Base-by-base conservation (phyloP, 2,329 filamentous ascomycete species). In the Epichloe coenophiala region DNA sequence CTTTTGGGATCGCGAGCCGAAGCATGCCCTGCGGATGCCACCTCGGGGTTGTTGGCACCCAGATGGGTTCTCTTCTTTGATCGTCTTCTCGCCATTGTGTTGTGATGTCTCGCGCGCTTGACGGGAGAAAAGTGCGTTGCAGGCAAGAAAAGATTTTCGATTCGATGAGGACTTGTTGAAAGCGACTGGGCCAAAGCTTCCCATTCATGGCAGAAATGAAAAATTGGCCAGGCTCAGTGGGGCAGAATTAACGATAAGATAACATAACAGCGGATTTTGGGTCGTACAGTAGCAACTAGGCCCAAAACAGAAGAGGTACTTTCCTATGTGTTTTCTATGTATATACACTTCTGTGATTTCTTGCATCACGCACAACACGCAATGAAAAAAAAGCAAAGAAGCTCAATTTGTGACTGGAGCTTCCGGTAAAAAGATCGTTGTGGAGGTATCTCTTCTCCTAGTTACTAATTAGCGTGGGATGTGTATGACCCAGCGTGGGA, bases 41-140 rank as follows among this genome's bases (percentile, higher is more conserved):
- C 67, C 59, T 78, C 78, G 48, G 78, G 77, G 58, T 79, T 79
- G 54, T 73, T 76, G 47, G 83, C 79, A 54, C 83, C 81, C 50
- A 83, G 68, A 68, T 95, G 89, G 54, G 90, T 95, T 65, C 88
- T 83, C 78, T 91, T 95, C 74, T 95, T 96, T 48, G 81, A 82
- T 62, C 88, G 76, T 70, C 78, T 77, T 66, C 83, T 84, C 37
- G 88, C 88, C 90, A 95, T 95, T 61, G 53, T 62, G 57, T 53
- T n/a, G 33, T 31, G 12, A 27, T 38, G 42, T 49, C 8, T 27
- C 3, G 23, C 19, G 13, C 17, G 27, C 27, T 31, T 31, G 2
- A 31, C 7, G 8, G 7, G 8, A 9, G 27, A 31, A 31, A 31
- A 31, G 27, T 43, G 7, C 33, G 17, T 44, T 31, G 19, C 47